Evolutionary conservation across 306 rosid species (phyloP), one percentile per base, ranked within the genome.

Genomic region (Clitoria ternatea): DNA sequence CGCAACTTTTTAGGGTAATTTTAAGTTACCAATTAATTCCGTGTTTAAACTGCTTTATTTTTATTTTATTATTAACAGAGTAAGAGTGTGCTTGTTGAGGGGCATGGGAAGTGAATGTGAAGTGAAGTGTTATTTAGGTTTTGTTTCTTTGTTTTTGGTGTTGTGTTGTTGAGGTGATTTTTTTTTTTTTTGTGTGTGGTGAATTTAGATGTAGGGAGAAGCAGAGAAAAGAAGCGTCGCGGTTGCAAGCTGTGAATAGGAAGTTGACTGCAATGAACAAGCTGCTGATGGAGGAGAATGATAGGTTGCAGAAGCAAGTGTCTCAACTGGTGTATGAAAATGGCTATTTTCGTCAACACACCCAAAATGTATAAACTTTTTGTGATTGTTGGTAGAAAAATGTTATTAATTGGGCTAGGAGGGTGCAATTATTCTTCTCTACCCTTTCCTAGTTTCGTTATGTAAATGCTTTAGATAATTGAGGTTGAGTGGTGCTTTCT

Each of bases 221-320:
- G 80, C 98, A 93, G 85, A 85, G 98, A 71, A 93, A 93, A 75
- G 98, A 93, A 73, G 86, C 97, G 8, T 93, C 90, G 3, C 85
- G 97, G 47, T 81, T 93, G 35, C 98, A 93, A 80, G 86, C 88
- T 36, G 98, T 93, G 22, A 93, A 93, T 59, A 80, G 98, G 85
- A 93, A 93, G 87, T 87, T 93, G 65, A 90, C 89, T 27, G 97
- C 98, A 14, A 93, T 93, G 98, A 93, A 93, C 66, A 93, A 90
- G 96, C 93, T 93, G 59, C 81, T 93, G 42, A 93, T 93, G 98
- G 98, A 93, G 85, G 98, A 93, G 79, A 93, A 88, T 61, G 98
- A 93, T 84, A 81, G 98, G 96, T 83, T 93, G 92, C 98, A 93
- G 88, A 93, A 93, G 87, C 98, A 93, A 75, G 98, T 93, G 66